Percentiles rank a stretch among this genome's conserved stretches.
Evolutionary conservation across 1,284 basidiomycete species (phyloP).

Genomic region (Ganoderma resinaceum): DNA sequence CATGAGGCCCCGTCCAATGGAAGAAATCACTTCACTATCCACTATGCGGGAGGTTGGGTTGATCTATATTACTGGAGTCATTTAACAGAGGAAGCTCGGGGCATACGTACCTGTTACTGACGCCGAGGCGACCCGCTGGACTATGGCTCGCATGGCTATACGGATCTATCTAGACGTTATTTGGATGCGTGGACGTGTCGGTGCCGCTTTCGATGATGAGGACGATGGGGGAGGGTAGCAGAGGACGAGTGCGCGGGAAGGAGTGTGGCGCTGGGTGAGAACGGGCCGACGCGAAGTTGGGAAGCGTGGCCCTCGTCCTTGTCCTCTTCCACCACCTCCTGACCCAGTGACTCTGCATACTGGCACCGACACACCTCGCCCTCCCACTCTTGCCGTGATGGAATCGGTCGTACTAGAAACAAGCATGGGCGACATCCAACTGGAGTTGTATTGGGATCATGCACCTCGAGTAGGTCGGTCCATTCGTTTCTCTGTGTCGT

Average conservation of each 20-base stretch:
- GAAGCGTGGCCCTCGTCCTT: slow-evolving; percentile 12
- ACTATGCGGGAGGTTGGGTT: slow-evolving; percentile 50
- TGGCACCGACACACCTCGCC: slow-evolving; percentile 16
- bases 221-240: slow-evolving; percentile 2
- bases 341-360: slow-evolving; percentile 27
- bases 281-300: slow-evolving; percentile 11
- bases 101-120: slow-evolving; percentile 75
- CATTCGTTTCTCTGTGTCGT: slow-evolving; percentile 12
- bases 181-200: slow-evolving; percentile 3
- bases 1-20: slow-evolving; percentile 84
- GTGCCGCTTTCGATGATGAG: slow-evolving; percentile 13
- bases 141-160: slow-evolving; percentile 73
- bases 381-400: slow-evolving; percentile 31
- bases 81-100: background rate
- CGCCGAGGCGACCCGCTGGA: slow-evolving; percentile 79
- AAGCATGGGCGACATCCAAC: slow-evolving; percentile 84
- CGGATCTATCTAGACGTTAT: background rate
- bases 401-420: slow-evolving; percentile 85
- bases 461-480: slow-evolving; percentile 75
- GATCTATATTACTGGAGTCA: slow-evolving; percentile 1
- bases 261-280: slow-evolving; percentile 10
- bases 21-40: slow-evolving; percentile 74
- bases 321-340: slow-evolving; percentile 22
- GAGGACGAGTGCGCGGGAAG: slow-evolving; percentile 6
- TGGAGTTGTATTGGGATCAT: slow-evolving; percentile 92